Conservation (phyloP, 2,329 filamentous ascomycete genomes). For the Chrysoporthe cubensis region DNA sequence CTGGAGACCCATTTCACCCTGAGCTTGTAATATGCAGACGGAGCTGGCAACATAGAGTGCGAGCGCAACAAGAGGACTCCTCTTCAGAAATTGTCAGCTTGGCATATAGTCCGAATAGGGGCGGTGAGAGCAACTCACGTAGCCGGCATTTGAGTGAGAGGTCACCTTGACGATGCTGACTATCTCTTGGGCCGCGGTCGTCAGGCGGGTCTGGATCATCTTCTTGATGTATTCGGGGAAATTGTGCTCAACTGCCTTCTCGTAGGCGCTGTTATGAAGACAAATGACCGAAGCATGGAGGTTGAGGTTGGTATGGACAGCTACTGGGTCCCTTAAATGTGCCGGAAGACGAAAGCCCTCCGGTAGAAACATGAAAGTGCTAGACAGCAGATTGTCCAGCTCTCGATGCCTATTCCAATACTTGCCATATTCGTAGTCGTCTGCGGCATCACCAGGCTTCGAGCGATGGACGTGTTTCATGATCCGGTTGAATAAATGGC, state of each 20-base stretch:
- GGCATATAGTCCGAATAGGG: not conserved
- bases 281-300: slow-evolving; percentile 88
- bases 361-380: slow-evolving; percentile 78
- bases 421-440: slow-evolving; percentile 72
- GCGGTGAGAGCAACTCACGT: slow-evolving; percentile 55
- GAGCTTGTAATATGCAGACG: slow-evolving; percentile 81
- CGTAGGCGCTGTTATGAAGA: slow-evolving; percentile 85
- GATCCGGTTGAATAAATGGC: slow-evolving; percentile 80
- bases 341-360: slow-evolving; percentile 72
- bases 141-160: slow-evolving; percentile 68
- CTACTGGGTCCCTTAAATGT: slow-evolving; percentile 69
- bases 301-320: slow-evolving; percentile 84
- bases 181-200: slow-evolving; percentile 82
- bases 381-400: slow-evolving; percentile 80
- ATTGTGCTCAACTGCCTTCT: slow-evolving; percentile 75
- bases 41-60: slow-evolving; percentile 84
- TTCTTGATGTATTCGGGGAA: slow-evolving; percentile 67
- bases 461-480: slow-evolving; percentile 78
- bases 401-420: slow-evolving; percentile 87
- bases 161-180: slow-evolving; percentile 81
- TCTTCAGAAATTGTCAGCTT: slow-evolving; percentile 46
- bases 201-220: slow-evolving; percentile 73
- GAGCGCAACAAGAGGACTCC: slow-evolving; percentile 79
- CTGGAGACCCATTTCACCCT: slow-evolving; percentile 60
- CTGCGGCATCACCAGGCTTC: slow-evolving; percentile 69